Evolutionary conservation across 2,329 filamentous ascomycete species (phyloP).

Genomic region (Aspergillus sojae): DNA sequence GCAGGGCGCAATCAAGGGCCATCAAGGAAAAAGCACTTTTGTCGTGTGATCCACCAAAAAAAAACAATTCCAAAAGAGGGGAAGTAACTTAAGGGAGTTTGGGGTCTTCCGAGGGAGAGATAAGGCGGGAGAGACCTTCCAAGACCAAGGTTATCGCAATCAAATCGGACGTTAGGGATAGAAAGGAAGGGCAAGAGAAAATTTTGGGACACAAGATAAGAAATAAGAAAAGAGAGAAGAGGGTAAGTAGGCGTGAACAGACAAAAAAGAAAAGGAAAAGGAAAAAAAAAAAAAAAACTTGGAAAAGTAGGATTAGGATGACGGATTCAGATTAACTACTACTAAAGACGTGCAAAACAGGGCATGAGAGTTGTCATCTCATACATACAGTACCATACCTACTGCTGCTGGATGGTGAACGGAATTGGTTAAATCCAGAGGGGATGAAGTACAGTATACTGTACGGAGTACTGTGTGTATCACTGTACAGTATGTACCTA

Average conservation of each 20-base stretch:
- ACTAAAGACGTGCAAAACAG: neutral
- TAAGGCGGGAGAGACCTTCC: neutral
- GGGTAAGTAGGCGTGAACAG: neutral
- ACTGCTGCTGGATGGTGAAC: neutral
- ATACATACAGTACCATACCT: neutral
- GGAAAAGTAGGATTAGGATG: neutral
- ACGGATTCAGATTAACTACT: neutral
- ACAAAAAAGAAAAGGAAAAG: neutral
- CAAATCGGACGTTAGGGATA: neutral
- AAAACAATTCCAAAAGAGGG: neutral
- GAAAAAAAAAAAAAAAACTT: neutral
- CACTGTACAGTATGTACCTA: neutral
- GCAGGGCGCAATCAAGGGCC: conserved; percentile 11
- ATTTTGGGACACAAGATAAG: neutral
- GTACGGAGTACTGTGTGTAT: neutral
- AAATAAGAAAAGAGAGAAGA: neutral
- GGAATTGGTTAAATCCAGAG: neutral
- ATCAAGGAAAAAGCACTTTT: conserved; percentile 13
- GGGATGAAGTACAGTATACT: neutral
- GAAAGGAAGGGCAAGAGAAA: neutral
- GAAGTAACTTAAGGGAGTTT: neutral
- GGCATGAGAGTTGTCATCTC: neutral
- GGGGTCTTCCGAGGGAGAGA: neutral
- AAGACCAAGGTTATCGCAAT: neutral
- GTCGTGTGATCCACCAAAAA: conserved; percentile 1